phyloP scores from a whole-genome alignment of 176 grass and related monocot species.

The Ensete ventricosum region DNA sequence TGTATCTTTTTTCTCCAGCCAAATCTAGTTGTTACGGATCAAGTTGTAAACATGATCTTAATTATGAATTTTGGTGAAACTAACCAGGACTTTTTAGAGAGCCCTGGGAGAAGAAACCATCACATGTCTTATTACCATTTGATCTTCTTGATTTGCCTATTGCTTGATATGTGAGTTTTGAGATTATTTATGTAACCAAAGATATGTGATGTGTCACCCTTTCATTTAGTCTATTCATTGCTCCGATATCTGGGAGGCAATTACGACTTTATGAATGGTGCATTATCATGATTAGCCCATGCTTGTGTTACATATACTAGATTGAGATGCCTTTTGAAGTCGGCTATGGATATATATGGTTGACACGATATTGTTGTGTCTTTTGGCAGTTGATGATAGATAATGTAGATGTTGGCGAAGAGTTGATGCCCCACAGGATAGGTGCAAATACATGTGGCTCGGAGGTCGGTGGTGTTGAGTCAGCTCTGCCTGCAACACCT shows the following conservation, averaged over 20 bases:
- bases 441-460: background rate
- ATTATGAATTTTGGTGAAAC: background rate
- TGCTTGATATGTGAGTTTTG: no score
- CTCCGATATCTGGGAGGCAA: no score
- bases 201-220: no score
- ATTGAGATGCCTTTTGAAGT: background rate
- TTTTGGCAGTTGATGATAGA: constrained; percentile 60
- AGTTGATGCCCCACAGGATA: constrained; percentile 60
- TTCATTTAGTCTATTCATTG: no score
- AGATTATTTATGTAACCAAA: no score
- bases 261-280: no score
- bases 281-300: no score
- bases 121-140: no score
- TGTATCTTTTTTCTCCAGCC: background rate
- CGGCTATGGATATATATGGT: background rate
- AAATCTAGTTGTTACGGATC: background rate
- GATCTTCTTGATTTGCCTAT: no score
- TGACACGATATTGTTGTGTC: background rate
- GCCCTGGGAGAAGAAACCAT: no score
- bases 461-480: background rate
- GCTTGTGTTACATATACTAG: background rate
- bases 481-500: constrained; percentile 32
- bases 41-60: background rate
- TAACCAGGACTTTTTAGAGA: no score
- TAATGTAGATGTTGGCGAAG: constrained; percentile 30